These are phyloP conservation scores for Primulina eburnea DNA, from an alignment of 257 asterid genomes.

Conservation along the genomic window DNA sequence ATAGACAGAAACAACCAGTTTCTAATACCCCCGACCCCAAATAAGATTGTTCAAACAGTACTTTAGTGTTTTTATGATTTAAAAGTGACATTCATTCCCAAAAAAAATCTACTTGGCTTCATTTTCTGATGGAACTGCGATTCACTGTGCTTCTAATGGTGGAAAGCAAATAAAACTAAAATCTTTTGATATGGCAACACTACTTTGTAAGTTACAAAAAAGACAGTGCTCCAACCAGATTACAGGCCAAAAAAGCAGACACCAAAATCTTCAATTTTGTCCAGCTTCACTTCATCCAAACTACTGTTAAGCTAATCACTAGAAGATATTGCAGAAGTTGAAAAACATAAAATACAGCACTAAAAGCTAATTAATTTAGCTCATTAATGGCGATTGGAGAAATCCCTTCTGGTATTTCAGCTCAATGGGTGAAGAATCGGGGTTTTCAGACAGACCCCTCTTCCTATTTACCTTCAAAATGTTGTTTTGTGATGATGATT, in stretches of 20 bases:
- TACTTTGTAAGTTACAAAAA: not conserved
- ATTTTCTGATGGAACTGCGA: too few relatives aligned
- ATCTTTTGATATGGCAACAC: too few relatives aligned
- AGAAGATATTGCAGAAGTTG: not conserved
- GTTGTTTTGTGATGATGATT: not conserved
- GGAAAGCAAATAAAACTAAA: too few relatives aligned
- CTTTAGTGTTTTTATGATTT: too few relatives aligned
- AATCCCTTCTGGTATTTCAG: not conserved
- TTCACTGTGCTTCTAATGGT: too few relatives aligned
- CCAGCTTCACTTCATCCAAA: not conserved
- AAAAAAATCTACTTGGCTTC: too few relatives aligned
- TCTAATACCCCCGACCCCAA: too few relatives aligned
- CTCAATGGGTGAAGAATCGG: not conserved
- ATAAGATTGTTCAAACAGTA: too few relatives aligned
- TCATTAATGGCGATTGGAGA: not conserved
- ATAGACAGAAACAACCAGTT: too few relatives aligned
- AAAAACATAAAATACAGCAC: not conserved
- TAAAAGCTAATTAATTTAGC: not conserved
- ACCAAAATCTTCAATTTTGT: not conserved
- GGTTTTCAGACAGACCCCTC: not conserved
- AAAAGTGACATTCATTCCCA: too few relatives aligned
- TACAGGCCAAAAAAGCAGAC: not conserved
- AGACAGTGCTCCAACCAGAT: not conserved
- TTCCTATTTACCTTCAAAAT: not conserved
- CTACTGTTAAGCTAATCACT: not conserved